Conservation (phyloP, 768 basidiomycete species). For the Agaricus bisporus region DNA sequence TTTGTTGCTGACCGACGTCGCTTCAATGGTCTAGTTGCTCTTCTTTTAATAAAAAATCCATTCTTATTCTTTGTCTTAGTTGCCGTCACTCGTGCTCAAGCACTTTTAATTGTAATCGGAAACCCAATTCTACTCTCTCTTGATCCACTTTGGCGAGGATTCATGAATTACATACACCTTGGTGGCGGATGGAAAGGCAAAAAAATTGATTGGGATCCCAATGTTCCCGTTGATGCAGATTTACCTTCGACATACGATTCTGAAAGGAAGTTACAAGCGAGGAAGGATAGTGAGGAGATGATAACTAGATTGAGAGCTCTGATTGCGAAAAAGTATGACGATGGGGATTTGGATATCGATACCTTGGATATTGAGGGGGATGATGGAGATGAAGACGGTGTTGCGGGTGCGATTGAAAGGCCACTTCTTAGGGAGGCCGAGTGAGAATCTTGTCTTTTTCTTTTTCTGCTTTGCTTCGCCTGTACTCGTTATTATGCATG, state of each 20-base stretch:
- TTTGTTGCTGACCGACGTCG: slow-evolving; percentile 51
- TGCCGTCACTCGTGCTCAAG: slow-evolving; percentile 60
- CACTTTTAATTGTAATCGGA: slow-evolving; percentile 57
- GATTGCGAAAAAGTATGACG: slow-evolving; percentile 23
- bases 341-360: slow-evolving; percentile 22
- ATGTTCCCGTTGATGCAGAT: slow-evolving; percentile 22
- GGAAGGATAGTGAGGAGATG: slow-evolving; percentile 32
- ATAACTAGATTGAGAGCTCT: slow-evolving; percentile 26
- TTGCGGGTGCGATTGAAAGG: slow-evolving; percentile 22
- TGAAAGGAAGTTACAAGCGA: slow-evolving; percentile 20
- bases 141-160: slow-evolving; percentile 53
- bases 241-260: slow-evolving; percentile 26
- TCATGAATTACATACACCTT: slow-evolving; percentile 49
- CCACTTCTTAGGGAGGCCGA: slow-evolving; percentile 27
- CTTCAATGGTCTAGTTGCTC: slow-evolving; percentile 41
- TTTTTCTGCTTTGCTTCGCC: too few relatives aligned
- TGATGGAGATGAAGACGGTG: slow-evolving; percentile 21
- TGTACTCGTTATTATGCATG: too few relatives aligned
- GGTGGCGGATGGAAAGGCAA: slow-evolving; percentile 50
- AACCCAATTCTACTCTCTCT: slow-evolving; percentile 52
- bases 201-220: slow-evolving; percentile 26
- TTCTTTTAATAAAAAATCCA: neutral
- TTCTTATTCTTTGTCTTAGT: slow-evolving; percentile 29
- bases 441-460: slow-evolving; percentile 8
- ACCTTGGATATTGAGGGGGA: slow-evolving; percentile 16